Evolutionary conservation across 1,284 basidiomycete species (phyloP).

Genomic region (Takashimella koratensis): DNA sequence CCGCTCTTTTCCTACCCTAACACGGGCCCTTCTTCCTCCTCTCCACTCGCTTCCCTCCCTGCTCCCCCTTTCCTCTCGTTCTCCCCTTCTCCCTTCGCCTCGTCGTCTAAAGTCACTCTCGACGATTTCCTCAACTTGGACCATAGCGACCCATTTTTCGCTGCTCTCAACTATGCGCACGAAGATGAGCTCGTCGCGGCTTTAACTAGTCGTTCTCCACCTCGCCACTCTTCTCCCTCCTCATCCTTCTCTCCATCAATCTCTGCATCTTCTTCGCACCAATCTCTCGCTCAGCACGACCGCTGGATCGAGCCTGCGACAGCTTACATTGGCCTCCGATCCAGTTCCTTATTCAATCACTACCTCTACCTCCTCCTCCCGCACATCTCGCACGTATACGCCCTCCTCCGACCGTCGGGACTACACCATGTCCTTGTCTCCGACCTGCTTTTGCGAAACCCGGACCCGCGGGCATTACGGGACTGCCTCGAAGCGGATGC

Average conservation of each 20-base stretch:
- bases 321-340: conserved; percentile 27
- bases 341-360: conserved; percentile 19
- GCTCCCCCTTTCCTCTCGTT: background rate
- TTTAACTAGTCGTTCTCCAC: background rate
- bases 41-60: background rate
- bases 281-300: background rate
- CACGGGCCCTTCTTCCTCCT: too few species aligned
- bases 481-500: conserved; percentile 25
- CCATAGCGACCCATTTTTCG: conserved; percentile 2
- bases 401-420: conserved; percentile 18
- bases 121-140: conserved; percentile 14
- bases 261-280: background rate
- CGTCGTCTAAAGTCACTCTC: conserved; percentile 26
- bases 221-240: conserved; percentile 3
- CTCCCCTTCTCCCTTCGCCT: conserved; percentile 18
- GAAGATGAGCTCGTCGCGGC: conserved; percentile 32
- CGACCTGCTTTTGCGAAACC: conserved; percentile 29
- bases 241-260: background rate
- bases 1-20: background rate
- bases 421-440: conserved; percentile 30
- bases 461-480: conserved; percentile 19
- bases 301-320: conserved; percentile 24
- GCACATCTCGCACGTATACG: conserved; percentile 16
- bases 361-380: conserved; percentile 24
- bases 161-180: conserved; percentile 19